Percentiles rank a stretch among this genome's conserved stretches.
Evolutionary conservation across 2,329 filamentous ascomycete genomes (phyloP).

Genomic region (Chalaropsis ovoidea): DNA sequence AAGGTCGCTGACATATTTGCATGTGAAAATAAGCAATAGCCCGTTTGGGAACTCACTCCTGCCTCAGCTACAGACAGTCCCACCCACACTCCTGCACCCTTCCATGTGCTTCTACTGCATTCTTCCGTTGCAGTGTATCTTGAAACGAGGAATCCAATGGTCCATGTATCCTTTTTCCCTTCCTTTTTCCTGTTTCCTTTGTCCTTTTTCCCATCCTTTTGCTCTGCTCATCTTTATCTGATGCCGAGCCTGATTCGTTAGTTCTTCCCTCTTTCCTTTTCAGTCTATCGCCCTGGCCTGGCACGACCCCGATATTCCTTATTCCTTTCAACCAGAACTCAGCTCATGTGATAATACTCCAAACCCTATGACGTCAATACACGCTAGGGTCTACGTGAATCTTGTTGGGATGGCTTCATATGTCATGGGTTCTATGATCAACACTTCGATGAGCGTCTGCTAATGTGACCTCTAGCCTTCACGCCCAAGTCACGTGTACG

Average conservation of each 20-base stretch:
- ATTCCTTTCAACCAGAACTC: neutral
- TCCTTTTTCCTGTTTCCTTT: too few species aligned
- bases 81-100: neutral
- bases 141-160: neutral
- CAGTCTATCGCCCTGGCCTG: neutral
- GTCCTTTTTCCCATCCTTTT: neutral
- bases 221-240: neutral
- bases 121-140: neutral
- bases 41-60: neutral
- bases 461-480: too few species aligned
- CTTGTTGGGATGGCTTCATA: neutral
- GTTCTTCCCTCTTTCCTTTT: neutral
- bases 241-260: neutral
- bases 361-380: neutral
- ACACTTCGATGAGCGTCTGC: too few species aligned
- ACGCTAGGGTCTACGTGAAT: neutral
- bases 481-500: neutral
- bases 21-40: constrained; percentile 12
- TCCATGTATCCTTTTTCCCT: too few species aligned
- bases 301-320: neutral
- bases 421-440: neutral
- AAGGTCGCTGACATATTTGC: neutral
- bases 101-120: constrained; percentile 6
- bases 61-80: neutral
- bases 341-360: neutral